Percentiles rank a stretch among this genome's conserved stretches.
Evolutionary conservation across 352 stramenopile species (phyloP).

Genomic region (Lagenidium giganteum): DNA sequence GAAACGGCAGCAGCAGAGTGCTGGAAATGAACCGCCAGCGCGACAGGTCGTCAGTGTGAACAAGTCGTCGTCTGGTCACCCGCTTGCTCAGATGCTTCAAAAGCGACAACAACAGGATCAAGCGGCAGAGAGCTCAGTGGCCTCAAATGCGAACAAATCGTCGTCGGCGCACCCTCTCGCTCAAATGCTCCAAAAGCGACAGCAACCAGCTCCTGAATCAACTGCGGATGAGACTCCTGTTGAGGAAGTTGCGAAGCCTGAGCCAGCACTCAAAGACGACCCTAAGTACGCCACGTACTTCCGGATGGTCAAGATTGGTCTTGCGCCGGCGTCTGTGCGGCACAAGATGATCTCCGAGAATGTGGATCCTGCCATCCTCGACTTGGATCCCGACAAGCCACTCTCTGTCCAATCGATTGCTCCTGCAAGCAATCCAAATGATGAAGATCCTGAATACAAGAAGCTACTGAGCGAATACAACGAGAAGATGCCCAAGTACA

Average conservation of each 20-base stretch:
- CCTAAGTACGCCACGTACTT: conserved; percentile 75
- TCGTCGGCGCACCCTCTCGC: background rate
- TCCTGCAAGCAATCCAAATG: too few relatives aligned
- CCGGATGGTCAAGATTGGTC: conserved; percentile 77
- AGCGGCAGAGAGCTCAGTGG: conserved; percentile 2
- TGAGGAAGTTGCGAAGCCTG: conserved; percentile 2
- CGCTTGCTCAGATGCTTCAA: conserved; percentile 17
- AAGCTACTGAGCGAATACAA: conserved; percentile 55
- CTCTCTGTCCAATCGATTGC: too few relatives aligned
- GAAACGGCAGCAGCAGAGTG: conserved; percentile 4
- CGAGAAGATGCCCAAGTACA: conserved; percentile 62
- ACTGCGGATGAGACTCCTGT: conserved; percentile 3
- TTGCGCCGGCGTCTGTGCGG: conserved; percentile 56
- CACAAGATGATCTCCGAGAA: conserved; percentile 74
- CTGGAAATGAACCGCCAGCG: background rate
- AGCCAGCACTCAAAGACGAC: conserved; percentile 46
- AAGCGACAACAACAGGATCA: too few relatives aligned
- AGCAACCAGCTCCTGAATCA: background rate
- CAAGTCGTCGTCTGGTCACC: too few relatives aligned
- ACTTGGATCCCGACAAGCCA: conserved; percentile 57
- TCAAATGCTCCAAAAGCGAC: conserved; percentile 3
- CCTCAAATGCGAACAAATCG: conserved; percentile 5
- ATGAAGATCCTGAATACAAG: conserved; percentile 46
- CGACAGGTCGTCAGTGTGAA: conserved; percentile 4
- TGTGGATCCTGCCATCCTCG: conserved; percentile 53